Conservation (phyloP, 306 rosid genomes). For the Ammopiptanthus mongolicus region DNA sequence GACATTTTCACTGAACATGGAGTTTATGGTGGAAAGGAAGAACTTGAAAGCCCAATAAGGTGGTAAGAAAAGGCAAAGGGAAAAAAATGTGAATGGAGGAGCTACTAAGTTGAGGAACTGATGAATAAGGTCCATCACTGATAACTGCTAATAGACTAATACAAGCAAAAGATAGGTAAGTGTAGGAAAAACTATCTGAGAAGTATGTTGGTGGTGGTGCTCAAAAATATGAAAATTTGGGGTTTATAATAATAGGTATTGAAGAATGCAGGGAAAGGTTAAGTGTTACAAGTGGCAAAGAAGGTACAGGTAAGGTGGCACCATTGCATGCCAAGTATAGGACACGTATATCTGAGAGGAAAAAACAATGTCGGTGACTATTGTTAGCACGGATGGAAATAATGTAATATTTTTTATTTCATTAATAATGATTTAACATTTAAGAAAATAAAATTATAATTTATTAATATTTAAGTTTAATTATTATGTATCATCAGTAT, state of each 20-base stretch:
- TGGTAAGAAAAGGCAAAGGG: conserved; percentile 48
- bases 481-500: too few relatives aligned
- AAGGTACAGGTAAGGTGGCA: conserved; percentile 24
- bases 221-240: background rate
- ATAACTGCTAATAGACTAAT: background rate
- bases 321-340: conserved; percentile 18
- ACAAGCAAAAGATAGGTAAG: background rate
- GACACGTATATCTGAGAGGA: conserved; percentile 26
- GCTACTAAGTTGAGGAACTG: conserved; percentile 45
- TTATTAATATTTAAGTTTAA: too few relatives aligned
- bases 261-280: background rate
- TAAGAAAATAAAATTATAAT: too few relatives aligned
- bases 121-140: conserved; percentile 42
- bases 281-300: background rate
- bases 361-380: background rate
- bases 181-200: background rate
- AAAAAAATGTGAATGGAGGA: conserved; percentile 56
- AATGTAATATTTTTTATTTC: too few relatives aligned
- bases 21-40: conserved; percentile 25
- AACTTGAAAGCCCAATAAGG: conserved; percentile 38
- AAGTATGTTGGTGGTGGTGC: background rate
- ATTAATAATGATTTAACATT: too few relatives aligned
- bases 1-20: conserved; percentile 40
- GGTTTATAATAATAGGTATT: background rate
- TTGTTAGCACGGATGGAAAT: too few relatives aligned